Evolutionary conservation across 345 rosid genomes (phyloP).

Genomic region (Mangifera indica): DNA sequence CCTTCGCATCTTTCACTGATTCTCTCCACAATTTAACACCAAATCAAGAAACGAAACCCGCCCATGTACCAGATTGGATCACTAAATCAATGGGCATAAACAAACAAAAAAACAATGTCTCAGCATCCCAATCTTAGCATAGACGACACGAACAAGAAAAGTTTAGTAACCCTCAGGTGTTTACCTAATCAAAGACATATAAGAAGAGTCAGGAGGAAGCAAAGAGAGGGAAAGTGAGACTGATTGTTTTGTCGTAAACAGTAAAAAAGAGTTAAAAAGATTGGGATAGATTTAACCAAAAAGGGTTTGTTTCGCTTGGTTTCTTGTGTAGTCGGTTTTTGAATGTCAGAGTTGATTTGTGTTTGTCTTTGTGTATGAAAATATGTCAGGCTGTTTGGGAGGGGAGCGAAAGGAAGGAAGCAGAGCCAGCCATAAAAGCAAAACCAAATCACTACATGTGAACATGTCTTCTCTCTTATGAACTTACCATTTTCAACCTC

Average conservation of each 20-base stretch:
- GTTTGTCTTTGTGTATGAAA: neutral
- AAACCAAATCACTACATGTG: slow-evolving; percentile 19
- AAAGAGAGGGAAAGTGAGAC: neutral
- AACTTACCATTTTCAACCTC: no score
- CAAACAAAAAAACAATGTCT: neutral
- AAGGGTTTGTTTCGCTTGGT: no score
- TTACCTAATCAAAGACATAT: neutral
- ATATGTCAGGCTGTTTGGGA: neutral
- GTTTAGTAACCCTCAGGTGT: no score
- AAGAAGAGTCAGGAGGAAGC: neutral
- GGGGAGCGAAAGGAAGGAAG: slow-evolving; percentile 6
- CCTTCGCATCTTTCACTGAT: slow-evolving; percentile 69
- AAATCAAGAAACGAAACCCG: slow-evolving; percentile 32
- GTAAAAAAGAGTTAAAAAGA: neutral
- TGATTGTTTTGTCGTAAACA: neutral
- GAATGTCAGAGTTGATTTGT: neutral
- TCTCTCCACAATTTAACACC: slow-evolving; percentile 46
- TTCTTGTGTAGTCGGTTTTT: neutral
- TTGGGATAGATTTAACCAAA: neutral
- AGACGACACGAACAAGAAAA: neutral
- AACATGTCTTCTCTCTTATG: neutral
- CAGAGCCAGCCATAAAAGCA: neutral
- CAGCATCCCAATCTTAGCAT: neutral
- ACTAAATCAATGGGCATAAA: neutral
- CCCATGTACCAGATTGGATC: slow-evolving; percentile 31